These are phyloP conservation scores for Albifimbria verrucaria DNA, from an alignment of 2,329 filamentous ascomycete genomes.

Conservation along the genomic window DNA sequence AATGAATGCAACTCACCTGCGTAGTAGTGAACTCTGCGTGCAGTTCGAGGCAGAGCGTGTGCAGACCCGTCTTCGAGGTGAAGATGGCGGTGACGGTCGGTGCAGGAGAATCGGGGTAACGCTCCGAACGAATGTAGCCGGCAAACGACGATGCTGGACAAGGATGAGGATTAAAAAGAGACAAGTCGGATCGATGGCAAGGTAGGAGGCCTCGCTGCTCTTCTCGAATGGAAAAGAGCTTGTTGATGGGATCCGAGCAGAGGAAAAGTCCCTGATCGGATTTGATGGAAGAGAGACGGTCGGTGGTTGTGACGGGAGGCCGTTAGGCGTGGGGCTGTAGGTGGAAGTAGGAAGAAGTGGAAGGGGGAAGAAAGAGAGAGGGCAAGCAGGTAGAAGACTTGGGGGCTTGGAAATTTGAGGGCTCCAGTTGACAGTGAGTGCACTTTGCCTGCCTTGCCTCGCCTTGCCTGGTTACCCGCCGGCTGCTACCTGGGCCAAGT, in stretches of 20 bases:
- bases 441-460: neutral
- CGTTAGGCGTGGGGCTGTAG: neutral
- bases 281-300: neutral
- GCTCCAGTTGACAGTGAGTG: neutral
- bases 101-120: neutral
- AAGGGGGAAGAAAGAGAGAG: slow-evolving; percentile 4
- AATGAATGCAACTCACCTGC: neutral
- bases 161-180: too few relatives aligned
- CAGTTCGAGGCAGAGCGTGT: neutral
- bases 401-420: neutral
- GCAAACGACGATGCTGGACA: neutral
- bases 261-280: neutral
- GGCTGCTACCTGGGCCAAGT: neutral
- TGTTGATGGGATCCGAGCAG: neutral
- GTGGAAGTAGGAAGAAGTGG: neutral
- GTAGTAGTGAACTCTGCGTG: neutral
- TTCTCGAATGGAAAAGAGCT: neutral
- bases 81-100: neutral
- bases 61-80: neutral
- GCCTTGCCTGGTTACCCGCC: neutral
- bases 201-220: neutral
- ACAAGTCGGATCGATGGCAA: neutral
- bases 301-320: neutral
- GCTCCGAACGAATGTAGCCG: neutral
- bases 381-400: neutral